Percentiles rank a stretch among this genome's conserved stretches.
These are phyloP conservation scores for Trichoderma sp. DNA, from an alignment of 2,329 filamentous ascomycete species.

Conservation along the genomic window DNA sequence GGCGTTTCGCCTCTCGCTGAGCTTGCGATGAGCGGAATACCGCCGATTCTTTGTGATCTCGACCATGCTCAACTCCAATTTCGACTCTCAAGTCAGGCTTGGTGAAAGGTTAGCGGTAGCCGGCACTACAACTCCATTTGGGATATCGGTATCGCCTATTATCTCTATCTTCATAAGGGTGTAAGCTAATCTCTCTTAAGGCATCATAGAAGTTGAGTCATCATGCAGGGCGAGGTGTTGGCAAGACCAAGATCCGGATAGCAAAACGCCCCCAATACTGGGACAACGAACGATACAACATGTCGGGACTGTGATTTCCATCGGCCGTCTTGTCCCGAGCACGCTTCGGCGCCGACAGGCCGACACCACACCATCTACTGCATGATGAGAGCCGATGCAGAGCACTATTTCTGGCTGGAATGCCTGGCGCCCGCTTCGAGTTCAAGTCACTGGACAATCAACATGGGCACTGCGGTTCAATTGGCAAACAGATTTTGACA, in stretches of 20 bases:
- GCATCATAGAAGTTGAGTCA: neutral
- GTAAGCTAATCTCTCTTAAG: neutral
- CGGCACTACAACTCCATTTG: neutral
- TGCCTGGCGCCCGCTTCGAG: neutral
- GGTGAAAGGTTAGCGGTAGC: neutral
- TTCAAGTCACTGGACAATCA: neutral
- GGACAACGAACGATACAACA: neutral
- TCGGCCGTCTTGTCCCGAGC: neutral
- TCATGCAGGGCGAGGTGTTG: neutral
- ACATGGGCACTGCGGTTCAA: neutral
- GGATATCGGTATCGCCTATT: neutral
- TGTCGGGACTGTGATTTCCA: neutral
- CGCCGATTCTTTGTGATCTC: neutral
- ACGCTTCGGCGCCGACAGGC: neutral
- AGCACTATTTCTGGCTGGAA: neutral
- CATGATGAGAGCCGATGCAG: neutral
- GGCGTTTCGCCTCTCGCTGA: neutral
- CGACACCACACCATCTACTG: neutral
- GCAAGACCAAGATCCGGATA: neutral
- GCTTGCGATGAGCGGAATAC: neutral
- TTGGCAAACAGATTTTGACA: neutral
- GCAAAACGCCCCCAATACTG: neutral
- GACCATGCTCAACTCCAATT: neutral
- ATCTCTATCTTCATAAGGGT: neutral
- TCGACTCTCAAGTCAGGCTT: neutral